Conservation (phyloP, 2,329 filamentous ascomycete species). For the Didymella keratinophila region DNA sequence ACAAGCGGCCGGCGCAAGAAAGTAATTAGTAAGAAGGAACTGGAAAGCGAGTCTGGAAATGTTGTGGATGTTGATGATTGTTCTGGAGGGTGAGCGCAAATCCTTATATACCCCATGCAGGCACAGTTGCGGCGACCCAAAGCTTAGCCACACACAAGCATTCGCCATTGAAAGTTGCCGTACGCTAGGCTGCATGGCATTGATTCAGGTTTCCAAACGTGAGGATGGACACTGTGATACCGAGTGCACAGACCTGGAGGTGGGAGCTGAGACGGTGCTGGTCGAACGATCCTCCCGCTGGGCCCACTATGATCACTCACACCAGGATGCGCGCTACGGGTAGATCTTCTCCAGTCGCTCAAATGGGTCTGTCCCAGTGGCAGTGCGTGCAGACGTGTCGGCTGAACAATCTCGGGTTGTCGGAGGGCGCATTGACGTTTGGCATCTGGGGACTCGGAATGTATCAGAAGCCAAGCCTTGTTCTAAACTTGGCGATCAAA, state of each 20-base stretch:
- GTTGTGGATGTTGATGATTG: constrained; percentile 42
- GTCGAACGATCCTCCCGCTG: constrained; percentile 36
- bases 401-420: constrained; percentile 32
- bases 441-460: constrained; percentile 33
- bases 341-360: constrained; percentile 32
- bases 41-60: constrained; percentile 41
- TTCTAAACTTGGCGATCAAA: constrained; percentile 40
- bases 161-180: constrained; percentile 21
- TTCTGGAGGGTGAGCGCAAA: constrained; percentile 19
- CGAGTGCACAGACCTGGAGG: constrained; percentile 25
- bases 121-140: constrained; percentile 19
- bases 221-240: constrained; percentile 34
- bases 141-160: constrained; percentile 46
- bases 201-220: constrained; percentile 23
- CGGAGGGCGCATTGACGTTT: constrained; percentile 43
- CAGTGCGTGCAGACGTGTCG: constrained; percentile 10
- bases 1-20: constrained; percentile 50
- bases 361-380: constrained; percentile 16
- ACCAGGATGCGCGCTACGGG: constrained; percentile 27
- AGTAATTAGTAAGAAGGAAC: constrained; percentile 38
- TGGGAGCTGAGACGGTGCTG: constrained; percentile 35
- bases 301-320: constrained; percentile 16
- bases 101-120: constrained; percentile 40
- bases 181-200: constrained; percentile 18
- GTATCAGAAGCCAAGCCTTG: constrained; percentile 39